Evolutionary conservation across 148 eudicot genomes (phyloP).

Genomic region (Camellia japonica): DNA sequence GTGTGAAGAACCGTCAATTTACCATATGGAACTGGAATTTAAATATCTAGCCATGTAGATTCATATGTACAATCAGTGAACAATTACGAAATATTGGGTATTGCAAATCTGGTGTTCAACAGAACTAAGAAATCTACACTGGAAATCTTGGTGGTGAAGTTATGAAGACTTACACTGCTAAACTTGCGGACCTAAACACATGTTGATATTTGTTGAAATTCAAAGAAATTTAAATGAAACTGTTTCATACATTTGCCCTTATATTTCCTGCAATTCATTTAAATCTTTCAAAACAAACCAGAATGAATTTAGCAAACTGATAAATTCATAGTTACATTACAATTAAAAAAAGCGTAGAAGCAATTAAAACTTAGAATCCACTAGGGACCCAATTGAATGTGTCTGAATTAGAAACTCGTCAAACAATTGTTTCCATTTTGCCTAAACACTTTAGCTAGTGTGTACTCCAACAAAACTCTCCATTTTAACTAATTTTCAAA

Average conservation of each 20-base stretch:
- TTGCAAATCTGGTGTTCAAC: neutral
- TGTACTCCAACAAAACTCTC: too few species aligned
- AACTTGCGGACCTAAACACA: slow-evolving; percentile 4
- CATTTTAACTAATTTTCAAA: too few species aligned
- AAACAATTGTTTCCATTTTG: neutral
- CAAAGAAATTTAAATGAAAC: neutral
- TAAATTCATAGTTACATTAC: neutral
- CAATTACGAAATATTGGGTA: neutral
- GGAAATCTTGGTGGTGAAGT: neutral
- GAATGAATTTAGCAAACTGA: neutral
- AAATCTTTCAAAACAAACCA: neutral
- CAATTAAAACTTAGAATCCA: neutral
- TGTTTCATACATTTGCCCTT: neutral
- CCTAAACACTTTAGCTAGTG: too few species aligned
- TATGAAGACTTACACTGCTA: neutral
- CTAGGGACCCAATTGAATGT: neutral
- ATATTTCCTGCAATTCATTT: neutral
- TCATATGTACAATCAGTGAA: neutral
- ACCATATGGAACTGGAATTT: neutral
- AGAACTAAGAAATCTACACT: neutral
- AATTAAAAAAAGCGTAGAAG: neutral
- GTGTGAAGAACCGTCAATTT: neutral
- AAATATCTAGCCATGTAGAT: neutral
- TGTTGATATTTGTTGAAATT: neutral
- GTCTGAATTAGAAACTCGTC: neutral